Base-by-base conservation (phyloP, 495 filamentous ascomycete genomes). In the Podospora didyma region DNA sequence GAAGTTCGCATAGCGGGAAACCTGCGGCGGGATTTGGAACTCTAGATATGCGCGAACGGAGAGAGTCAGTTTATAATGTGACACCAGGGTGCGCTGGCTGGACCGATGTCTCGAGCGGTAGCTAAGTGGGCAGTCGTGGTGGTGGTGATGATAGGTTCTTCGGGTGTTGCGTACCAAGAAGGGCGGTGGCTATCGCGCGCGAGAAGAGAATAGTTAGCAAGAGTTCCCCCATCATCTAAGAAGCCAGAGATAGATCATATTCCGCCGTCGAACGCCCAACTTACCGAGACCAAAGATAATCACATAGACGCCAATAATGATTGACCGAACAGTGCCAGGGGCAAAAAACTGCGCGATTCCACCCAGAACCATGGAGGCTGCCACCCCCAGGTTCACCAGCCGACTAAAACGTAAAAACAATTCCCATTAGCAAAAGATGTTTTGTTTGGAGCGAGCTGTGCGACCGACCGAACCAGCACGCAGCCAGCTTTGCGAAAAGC, bases 1-100 rank as follows among this genome's bases (percentile, higher is more conserved):
- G 84, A 99, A 99, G 22, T 88, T 92, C 17, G 92, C 94, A 80
- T 97, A 97, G 69, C 89, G 85, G 56, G 90, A 87, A 37, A 96
- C 79, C 69, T 96, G 92, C 34, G 92, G 89, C 4, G 95, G 95
- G 61, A 96, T 91, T 73, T 96, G 92, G 75, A 96, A 94, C 74
- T 99, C 94, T 62, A 35, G 20, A 23, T 12, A 0, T 12, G 26
- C 4, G 17, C 14, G 20, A 0, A 37, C 34, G 34, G 67, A 62
- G 64, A 62, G 54, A 23, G 45, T 53, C 24, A 31, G 26, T 31
- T 45, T 42, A 9, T 31, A 11, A 39, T 19, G 39, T 23, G 49
- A 44, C 3, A 53, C 14, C 0, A 4, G 39, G 39, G 4, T 14
- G 37, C 17, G 11, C 26, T 7, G 49, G 23, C 20, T 48, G 7